Conservation (phyloP, 2,329 filamentous ascomycete species). For the Alternaria atra region DNA sequence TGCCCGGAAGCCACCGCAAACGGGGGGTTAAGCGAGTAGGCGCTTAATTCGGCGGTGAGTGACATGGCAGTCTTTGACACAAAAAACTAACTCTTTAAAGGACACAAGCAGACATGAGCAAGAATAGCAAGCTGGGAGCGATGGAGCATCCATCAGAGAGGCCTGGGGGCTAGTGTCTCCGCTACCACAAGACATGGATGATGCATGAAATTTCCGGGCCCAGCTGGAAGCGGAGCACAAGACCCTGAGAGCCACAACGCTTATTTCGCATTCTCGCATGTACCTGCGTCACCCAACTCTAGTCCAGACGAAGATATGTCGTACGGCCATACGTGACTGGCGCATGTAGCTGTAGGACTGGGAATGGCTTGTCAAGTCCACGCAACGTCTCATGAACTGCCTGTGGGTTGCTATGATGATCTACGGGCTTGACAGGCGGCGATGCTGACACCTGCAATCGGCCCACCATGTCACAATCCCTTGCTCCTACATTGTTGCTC, state of each 20-base stretch:
- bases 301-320: background rate
- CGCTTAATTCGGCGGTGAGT: constrained; percentile 21
- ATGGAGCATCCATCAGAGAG: background rate
- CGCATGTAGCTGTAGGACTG: background rate
- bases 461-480: background rate
- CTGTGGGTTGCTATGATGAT: constrained; percentile 1
- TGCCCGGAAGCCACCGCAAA: constrained; percentile 21
- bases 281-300: constrained; percentile 20
- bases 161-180: constrained; percentile 14
- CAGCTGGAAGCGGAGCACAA: constrained; percentile 20
- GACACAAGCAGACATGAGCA: constrained; percentile 1
- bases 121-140: background rate
- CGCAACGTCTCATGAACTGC: background rate
- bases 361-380: background rate
- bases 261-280: constrained; percentile 17
- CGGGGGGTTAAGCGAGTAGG: constrained; percentile 22
- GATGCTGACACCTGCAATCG: background rate
- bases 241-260: constrained; percentile 22
- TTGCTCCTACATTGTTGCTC: background rate
- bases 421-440: background rate
- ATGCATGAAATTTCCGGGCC: constrained; percentile 28
- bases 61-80: constrained; percentile 24
- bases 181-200: constrained; percentile 20
- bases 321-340: constrained; percentile 1
- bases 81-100: constrained; percentile 3